Evolutionary conservation across 129 eudicot species (phyloP), one percentile per base, ranked within the genome.

Genomic region (Gnaphalium uliginosum): DNA sequence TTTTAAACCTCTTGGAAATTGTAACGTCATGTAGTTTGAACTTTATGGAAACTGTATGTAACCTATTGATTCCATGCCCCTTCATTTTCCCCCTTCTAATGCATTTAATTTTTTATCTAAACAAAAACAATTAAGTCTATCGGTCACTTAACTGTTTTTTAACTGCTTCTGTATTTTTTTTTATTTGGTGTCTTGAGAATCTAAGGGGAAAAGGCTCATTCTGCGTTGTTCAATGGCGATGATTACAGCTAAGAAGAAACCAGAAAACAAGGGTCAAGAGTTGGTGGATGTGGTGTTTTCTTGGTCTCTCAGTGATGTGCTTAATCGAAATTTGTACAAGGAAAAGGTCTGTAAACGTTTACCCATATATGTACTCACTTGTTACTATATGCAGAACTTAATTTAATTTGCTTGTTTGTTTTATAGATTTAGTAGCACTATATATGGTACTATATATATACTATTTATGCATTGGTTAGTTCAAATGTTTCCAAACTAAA

Each of bases 271-370:
- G 24, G 23, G 13, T 46, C 61, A 24, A 15, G 32, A 46, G 14
- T 50, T 46, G 35, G 22, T 41, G 18, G 39, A 46, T 24, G 74
- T 14, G 74, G 61, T 69, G 74, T 46, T 69, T 69, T 69, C 74
- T 24, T 69, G 74, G 74, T 69, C 74, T 14, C 37, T 69, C 27
- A 18, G 27, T 3, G 23, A 69, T 18, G 60, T 69, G 22, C 58
- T 69, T n/a, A 25, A 46, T 24, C 32, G 22, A 25, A 25, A 46
- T 69, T 5, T 69, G 19, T 69, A 46, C 73, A 23, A 69, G 21
- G 73, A 24, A 43, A 68, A 43, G 73, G 73, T 69, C 4, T 22
- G 61, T 19, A 53, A 19, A 7, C 25, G 22, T 19, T 56, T 56
- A 6, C 61, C 19, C 61, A n/a, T 6, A 25, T 54, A 15, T 6